Conservation (phyloP, 2,329 filamentous ascomycete species). For the Xylaria sp. region DNA sequence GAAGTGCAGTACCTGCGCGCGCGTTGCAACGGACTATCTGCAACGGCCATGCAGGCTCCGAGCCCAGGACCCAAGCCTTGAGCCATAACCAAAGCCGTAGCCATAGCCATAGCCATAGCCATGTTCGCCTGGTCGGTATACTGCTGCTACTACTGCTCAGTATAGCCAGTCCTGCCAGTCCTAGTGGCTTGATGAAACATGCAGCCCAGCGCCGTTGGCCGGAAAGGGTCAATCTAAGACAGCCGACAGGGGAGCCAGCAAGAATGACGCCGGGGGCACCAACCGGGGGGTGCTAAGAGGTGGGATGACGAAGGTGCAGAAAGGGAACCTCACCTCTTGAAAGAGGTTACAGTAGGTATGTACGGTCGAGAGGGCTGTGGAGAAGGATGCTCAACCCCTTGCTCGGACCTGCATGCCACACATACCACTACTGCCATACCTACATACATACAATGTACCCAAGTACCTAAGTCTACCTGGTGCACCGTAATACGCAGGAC, state of each 20-base stretch:
- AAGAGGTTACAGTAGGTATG: too few relatives aligned
- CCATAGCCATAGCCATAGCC: background rate
- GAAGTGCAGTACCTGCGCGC: conserved; percentile 12
- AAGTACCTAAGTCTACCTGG: background rate
- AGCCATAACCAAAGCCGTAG: background rate
- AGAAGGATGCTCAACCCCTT: conserved; percentile 26
- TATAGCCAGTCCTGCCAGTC: conserved; percentile 1
- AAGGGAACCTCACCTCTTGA: background rate
- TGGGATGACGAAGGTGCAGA: conserved; percentile 45
- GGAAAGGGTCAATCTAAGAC: conserved; percentile 30
- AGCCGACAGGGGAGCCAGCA: conserved; percentile 37
- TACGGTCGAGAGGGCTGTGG: too few relatives aligned
- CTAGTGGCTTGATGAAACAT: conserved; percentile 51
- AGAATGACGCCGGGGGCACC: conserved; percentile 18
- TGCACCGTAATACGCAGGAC: background rate
- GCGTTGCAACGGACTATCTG: conserved; percentile 48
- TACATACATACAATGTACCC: background rate
- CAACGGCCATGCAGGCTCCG: conserved; percentile 45
- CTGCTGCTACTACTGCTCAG: too few relatives aligned
- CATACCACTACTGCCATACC: conserved; percentile 4
- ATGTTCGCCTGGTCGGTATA: background rate
- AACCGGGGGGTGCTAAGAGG: conserved; percentile 20
- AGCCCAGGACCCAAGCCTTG: conserved; percentile 34
- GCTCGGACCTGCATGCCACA: conserved; percentile 37
- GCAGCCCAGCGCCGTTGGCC: conserved; percentile 39